A percentile compares a stretch with the other conserved stretches of the same genome.
These are phyloP conservation scores for Condylostoma magnum DNA, from an alignment of 169 alveolate genomes.

Conservation along the genomic window DNA sequence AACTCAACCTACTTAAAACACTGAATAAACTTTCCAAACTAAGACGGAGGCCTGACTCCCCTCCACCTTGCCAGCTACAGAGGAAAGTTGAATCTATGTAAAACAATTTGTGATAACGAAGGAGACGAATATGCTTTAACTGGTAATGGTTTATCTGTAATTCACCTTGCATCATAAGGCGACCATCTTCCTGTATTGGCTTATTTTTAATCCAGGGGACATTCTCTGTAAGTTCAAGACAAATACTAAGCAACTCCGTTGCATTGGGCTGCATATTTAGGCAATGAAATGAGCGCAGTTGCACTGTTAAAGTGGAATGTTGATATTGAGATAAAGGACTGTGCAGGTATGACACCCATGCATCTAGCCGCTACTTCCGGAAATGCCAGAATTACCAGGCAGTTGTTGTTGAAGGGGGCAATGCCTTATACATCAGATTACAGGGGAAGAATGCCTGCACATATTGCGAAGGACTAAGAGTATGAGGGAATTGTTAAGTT, in stretches of 20 bases:
- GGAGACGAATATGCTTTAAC: slow-evolving; percentile 46
- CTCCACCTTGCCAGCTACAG: slow-evolving; percentile 20
- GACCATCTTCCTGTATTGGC: slow-evolving; percentile 62
- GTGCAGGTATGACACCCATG: slow-evolving; percentile 63
- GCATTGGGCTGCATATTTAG: slow-evolving; percentile 81
- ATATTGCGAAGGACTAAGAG: slow-evolving; percentile 42
- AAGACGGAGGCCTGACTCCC: slow-evolving; percentile 22
- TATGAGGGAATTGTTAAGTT: slow-evolving; percentile 21
- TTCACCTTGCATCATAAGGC: slow-evolving; percentile 81
- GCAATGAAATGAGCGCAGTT: slow-evolving; percentile 56
- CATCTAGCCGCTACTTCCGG: slow-evolving; percentile 68
- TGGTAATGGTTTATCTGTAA: slow-evolving; percentile 49
- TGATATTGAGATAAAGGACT: neutral
- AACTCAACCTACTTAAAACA: too few species aligned
- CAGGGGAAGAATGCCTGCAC: slow-evolving; percentile 53
- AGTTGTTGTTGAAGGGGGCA: slow-evolving; percentile 70
- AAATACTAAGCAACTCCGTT: slow-evolving; percentile 79
- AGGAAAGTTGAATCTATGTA: slow-evolving; percentile 14
- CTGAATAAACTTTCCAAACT: neutral
- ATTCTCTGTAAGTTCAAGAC: slow-evolving; percentile 36
- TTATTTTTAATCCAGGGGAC: slow-evolving; percentile 45
- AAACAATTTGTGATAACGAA: slow-evolving; percentile 29
- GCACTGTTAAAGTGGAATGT: slow-evolving; percentile 1
- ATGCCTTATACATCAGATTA: slow-evolving; percentile 31
- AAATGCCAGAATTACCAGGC: slow-evolving; percentile 55